Base-by-base conservation (phyloP, 2,329 filamentous ascomycete genomes). In the Niveomyces coronatus region DNA sequence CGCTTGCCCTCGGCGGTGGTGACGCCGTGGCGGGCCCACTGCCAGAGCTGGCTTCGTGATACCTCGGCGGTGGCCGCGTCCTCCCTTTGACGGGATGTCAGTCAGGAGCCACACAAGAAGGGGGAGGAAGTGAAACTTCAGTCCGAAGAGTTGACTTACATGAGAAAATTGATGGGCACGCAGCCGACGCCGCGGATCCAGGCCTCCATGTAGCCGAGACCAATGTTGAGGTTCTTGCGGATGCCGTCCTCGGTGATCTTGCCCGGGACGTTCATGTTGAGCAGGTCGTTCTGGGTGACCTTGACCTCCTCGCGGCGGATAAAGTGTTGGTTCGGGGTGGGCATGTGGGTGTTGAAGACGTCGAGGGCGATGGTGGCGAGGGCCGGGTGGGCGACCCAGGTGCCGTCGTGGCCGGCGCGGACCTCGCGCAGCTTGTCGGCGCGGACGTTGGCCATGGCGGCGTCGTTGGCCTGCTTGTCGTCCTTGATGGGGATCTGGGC, bases 401-500 rank as follows among this genome's bases (percentile, higher is more conserved):
- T 95, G 42, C 72, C 89, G 59, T 98, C 91, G 64, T 98, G 91
- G 41, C 91, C 91, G 37, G 91, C 91, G 49, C 83, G 83, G 37
- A 86, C 91, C 64, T 98, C 91, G 42, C 91, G 86, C 44, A 98
- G 76, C 75, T 98, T 98, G 65, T 98, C 91, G 41, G 85, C 84
- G 45, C 86, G 82, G 31, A 98, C 87, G 44, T 77, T 82, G 47
- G 86, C 85, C 88, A 96, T 95, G 48, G 89, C 89, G 58, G 79
- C 81, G 54, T 94, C 87, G 64, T 96, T 95, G 57, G 88, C 89
- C 33, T 74, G 78, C 50, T 80, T 76, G 64, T 96, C 84, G 58
- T 91, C 83, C 73, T 96, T 96, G 71, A 96, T 95, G 45, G 91
- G 91, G 55, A 98, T 98, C 65, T 96, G 91, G 27, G 91, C 91